These are phyloP conservation scores for Sechiopsis laciniata DNA, from an alignment of 306 rosid species.

Conservation along the genomic window DNA sequence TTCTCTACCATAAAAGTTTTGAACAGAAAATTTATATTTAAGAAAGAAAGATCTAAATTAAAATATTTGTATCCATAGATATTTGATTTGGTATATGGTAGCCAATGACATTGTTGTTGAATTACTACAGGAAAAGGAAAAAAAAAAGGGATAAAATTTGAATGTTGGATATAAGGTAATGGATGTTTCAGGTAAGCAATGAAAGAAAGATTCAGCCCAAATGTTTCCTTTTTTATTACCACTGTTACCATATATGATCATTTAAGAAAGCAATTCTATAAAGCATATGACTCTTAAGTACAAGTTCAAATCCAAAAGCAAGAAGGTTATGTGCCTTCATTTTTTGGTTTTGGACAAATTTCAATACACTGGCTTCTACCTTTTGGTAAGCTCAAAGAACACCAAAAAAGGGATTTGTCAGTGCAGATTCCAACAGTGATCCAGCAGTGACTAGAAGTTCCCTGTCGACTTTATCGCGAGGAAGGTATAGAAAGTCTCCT, in stretches of 20 bases:
- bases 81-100: too few relatives aligned
- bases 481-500: slow-evolving; percentile 58
- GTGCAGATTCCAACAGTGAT: slow-evolving; percentile 50
- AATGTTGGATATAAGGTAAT: neutral
- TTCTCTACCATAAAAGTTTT: too few relatives aligned
- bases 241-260: neutral
- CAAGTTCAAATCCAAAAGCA: slow-evolving; percentile 9
- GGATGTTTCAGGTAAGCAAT: neutral
- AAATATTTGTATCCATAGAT: too few relatives aligned
- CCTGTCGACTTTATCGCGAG: slow-evolving; percentile 42
- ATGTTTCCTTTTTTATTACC: neutral
- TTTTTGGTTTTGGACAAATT: neutral
- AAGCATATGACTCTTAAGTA: neutral
- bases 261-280: neutral
- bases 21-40: too few relatives aligned
- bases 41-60: too few relatives aligned
- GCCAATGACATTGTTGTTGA: too few relatives aligned
- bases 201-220: neutral
- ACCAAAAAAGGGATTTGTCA: slow-evolving; percentile 86
- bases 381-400: slow-evolving; percentile 28
- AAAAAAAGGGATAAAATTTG: too few relatives aligned
- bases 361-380: slow-evolving; percentile 2
- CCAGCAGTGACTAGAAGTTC: slow-evolving; percentile 51
- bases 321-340: neutral
- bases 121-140: too few relatives aligned